Base-by-base conservation (phyloP, 352 stramenopile species). In the Blastocystis sp. region DNA sequence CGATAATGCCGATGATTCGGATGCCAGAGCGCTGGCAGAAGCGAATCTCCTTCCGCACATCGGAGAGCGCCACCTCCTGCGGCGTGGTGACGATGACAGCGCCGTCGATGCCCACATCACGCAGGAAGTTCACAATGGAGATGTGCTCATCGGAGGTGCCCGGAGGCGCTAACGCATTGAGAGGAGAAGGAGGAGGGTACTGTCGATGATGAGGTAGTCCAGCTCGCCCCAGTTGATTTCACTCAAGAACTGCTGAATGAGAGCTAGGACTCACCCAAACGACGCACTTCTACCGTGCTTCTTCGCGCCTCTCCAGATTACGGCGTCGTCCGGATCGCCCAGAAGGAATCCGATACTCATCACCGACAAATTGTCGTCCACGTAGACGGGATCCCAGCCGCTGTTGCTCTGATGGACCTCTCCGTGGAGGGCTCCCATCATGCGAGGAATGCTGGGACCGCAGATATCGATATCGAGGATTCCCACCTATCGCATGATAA, bases 191-290 rank as follows among this genome's bases (percentile, higher is more conserved):
- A 40, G 19, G 45, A 52, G 24, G 9, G 42, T 76, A 89, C 97
- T 99, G 91, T 99, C 97, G 57, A 99, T 96, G 89, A 99, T 97
- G 59, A 99, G 92, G 90, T 99, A 99, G 92, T 99, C 97, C 61
- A 99, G 93, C 52, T 97, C 92, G 21, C 97, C 97, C 97, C 97
- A 99, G 92, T 98, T 95, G 17, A 99, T 97, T 89, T 99, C 95
- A 19, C 97, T 98, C 52, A 99, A 93, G 91, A 99, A 99, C 92
- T 99, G 97, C 92, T 99, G 98, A 92, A 99, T 99, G 57, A 99
- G 94, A 21, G 64, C 78, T 88, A 78, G 6, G 11, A 11, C 17
- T 54, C 1, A 88, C 14, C n/a, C 59, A 63, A 42, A 17, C 14
- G 9, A 71, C 17, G 10, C 14, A 63, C 34, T 60, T 57, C 10